Percentiles rank a stretch among this genome's conserved stretches.
Conservation (phyloP, 768 basidiomycete species). For the Suillus lakei region DNA sequence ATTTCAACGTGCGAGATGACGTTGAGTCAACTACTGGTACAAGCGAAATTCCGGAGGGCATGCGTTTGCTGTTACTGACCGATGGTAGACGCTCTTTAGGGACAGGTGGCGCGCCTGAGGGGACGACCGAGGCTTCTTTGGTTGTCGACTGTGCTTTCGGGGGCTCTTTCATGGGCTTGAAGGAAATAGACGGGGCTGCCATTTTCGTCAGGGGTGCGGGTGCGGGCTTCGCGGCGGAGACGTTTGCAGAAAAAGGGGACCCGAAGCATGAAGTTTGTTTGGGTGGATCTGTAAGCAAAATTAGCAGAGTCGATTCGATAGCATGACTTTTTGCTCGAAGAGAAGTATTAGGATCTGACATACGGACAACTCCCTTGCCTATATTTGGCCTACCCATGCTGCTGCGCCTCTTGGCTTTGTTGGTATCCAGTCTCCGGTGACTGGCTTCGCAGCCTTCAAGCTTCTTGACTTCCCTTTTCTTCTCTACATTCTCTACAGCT, state of each 20-base stretch:
- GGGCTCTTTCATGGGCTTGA: slow-evolving; percentile 15
- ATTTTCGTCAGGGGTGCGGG: slow-evolving; percentile 10
- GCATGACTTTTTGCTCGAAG: slow-evolving; percentile 2
- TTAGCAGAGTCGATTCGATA: slow-evolving; percentile 12
- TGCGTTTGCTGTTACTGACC: slow-evolving; percentile 19
- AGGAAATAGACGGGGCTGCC: neutral
- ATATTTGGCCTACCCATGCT: slow-evolving; percentile 57
- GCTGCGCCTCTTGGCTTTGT: slow-evolving; percentile 71
- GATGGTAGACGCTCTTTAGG: neutral
- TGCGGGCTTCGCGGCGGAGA: slow-evolving; percentile 33
- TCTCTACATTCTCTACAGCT: slow-evolving; percentile 34
- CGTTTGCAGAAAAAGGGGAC: slow-evolving; percentile 62
- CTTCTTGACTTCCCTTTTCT: slow-evolving; percentile 35
- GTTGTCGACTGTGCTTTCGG: slow-evolving; percentile 12
- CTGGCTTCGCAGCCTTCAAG: slow-evolving; percentile 60
- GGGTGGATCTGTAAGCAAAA: slow-evolving; percentile 39
- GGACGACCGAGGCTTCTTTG: slow-evolving; percentile 40
- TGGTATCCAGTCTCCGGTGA: slow-evolving; percentile 65
- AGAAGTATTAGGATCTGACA: slow-evolving; percentile 41
- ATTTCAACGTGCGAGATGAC: slow-evolving; percentile 23
- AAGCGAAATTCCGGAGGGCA: slow-evolving; percentile 24
- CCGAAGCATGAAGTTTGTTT: slow-evolving; percentile 60
- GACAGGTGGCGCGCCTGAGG: slow-evolving; percentile 23
- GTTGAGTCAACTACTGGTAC: slow-evolving; percentile 14
- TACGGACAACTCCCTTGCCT: slow-evolving; percentile 44